Evolutionary conservation across 805 yeast genomes (phyloP).

Genomic region (Cyberlindnera mrakii): DNA sequence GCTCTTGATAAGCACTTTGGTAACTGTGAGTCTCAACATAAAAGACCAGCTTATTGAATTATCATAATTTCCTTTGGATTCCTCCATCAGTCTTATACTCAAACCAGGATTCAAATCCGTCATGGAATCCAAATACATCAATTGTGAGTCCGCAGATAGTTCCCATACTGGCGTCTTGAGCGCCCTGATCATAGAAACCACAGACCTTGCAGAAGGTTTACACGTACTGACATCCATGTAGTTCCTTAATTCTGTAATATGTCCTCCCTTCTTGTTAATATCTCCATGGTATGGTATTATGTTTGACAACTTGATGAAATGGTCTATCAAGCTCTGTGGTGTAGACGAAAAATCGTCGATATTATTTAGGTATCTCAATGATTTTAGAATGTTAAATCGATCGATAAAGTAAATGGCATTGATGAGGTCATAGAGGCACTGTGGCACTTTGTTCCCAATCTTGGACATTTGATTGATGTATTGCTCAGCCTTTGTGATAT

Average conservation of each 20-base stretch:
- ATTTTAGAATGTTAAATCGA: conserved; percentile 18
- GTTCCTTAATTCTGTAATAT: not conserved
- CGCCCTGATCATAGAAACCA: conserved; percentile 13
- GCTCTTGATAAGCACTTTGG: conserved; percentile 16
- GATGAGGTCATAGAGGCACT: conserved; percentile 13
- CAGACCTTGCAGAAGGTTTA: conserved; percentile 17
- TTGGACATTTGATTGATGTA: conserved; percentile 4
- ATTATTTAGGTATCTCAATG: conserved; percentile 11
- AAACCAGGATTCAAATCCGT: conserved; percentile 13
- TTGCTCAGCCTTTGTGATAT: conserved; percentile 13
- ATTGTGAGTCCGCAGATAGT: conserved; percentile 14
- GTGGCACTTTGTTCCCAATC: conserved; percentile 2
- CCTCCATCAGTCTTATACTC: conserved; percentile 1
- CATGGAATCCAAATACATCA: conserved; percentile 18
- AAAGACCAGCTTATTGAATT: conserved; percentile 1
- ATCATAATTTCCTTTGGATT: conserved; percentile 1
- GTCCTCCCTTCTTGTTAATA: conserved; percentile 7
- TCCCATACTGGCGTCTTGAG: conserved; percentile 10
- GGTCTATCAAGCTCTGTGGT: conserved; percentile 13
- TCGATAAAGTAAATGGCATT: conserved; percentile 21
- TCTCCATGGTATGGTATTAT: conserved; percentile 19
- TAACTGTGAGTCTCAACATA: conserved; percentile 12
- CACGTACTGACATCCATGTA: conserved; percentile 9
- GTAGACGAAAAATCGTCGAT: conserved; percentile 4
- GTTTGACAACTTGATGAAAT: conserved; percentile 19